Conservation (phyloP, 2,329 filamentous ascomycete genomes). For the Pseudocercospora fuligena region DNA sequence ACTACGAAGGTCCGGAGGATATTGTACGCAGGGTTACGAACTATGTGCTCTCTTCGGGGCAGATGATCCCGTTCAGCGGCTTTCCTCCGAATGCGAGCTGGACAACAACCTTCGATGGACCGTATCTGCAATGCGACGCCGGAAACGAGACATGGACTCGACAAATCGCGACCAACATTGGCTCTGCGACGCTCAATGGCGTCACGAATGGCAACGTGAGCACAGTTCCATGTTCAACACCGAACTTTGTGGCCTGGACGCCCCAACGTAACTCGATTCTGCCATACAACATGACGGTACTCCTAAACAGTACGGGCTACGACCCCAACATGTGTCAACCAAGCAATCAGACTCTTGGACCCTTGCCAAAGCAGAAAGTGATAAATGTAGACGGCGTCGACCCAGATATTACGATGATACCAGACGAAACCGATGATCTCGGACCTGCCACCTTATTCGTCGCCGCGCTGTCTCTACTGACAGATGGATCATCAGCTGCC, state of each 20-base stretch:
- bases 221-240: not conserved
- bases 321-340: not conserved
- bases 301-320: not conserved
- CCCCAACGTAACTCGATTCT: not conserved
- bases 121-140: not conserved
- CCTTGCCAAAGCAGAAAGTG: not conserved
- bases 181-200: not conserved
- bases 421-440: not conserved
- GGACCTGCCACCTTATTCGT: not conserved
- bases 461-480: not conserved
- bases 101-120: not conserved
- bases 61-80: not conserved
- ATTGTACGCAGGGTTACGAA: not conserved
- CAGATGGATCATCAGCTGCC: not conserved
- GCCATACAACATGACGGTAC: not conserved
- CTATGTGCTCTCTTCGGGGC: not conserved
- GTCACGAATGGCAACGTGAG: not conserved
- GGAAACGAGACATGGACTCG: not conserved
- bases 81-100: not conserved
- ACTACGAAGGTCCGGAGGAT: not conserved
- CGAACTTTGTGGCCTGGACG: not conserved
- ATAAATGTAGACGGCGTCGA: not conserved
- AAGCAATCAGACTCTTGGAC: not conserved
- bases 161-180: not conserved
- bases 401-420: not conserved